Conservation (phyloP, 2,329 filamentous ascomycete species). For the Aspergillus sp. region DNA sequence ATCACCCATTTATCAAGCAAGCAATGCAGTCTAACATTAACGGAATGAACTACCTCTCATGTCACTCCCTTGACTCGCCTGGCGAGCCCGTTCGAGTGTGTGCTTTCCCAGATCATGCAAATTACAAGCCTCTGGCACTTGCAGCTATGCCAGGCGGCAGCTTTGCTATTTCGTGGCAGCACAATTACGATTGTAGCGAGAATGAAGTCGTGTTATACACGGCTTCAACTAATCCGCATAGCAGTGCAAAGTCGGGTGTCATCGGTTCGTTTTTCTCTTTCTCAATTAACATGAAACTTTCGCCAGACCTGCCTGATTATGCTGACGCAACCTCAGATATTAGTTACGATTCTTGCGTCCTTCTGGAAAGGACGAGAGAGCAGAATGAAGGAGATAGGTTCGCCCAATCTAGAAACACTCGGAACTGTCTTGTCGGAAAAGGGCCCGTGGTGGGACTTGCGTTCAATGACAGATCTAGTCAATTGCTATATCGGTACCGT, state of each 20-base stretch:
- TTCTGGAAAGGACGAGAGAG: slow-evolving; percentile 20
- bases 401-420: slow-evolving; percentile 1
- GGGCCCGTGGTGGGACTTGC: slow-evolving; percentile 32
- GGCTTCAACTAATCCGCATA: slow-evolving; percentile 8
- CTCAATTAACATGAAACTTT: not conserved
- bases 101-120: slow-evolving; percentile 30
- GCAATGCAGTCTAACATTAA: slow-evolving; percentile 26
- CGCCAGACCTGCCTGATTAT: not conserved
- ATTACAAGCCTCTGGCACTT: slow-evolving; percentile 35
- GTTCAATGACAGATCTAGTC: slow-evolving; percentile 40
- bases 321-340: slow-evolving; percentile 21
- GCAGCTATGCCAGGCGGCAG: slow-evolving; percentile 23
- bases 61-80: slow-evolving; percentile 25
- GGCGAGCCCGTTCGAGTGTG: slow-evolving; percentile 25
- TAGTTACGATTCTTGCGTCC: slow-evolving; percentile 19
- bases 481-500: slow-evolving; percentile 40
- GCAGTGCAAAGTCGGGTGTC: slow-evolving; percentile 11
- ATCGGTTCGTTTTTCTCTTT: slow-evolving; percentile 23
- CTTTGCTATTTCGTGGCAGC: slow-evolving; percentile 44
- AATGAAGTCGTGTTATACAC: slow-evolving; percentile 36
- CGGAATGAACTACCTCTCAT: slow-evolving; percentile 31
- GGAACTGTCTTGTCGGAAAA: slow-evolving; percentile 4
- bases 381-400: not conserved
- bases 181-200: slow-evolving; percentile 21
- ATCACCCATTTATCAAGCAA: slow-evolving; percentile 38